Evolutionary conservation across 345 rosid species (phyloP), one percentile per base, ranked within the genome.

Genomic region (Xanthoceras sorbifolium): DNA sequence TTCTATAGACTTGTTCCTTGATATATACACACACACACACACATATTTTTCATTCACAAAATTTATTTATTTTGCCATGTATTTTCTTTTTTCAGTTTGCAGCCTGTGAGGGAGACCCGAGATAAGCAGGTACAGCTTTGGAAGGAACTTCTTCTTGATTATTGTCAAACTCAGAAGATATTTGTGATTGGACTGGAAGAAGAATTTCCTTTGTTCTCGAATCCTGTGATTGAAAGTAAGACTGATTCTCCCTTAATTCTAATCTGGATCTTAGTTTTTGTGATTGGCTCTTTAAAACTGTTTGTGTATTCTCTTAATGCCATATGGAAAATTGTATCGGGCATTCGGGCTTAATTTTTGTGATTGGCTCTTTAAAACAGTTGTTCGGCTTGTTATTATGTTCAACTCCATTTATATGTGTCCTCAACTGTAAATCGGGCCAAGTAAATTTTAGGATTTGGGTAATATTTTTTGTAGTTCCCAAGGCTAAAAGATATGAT

Each of bases 71-170:
- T 61, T 46, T 1, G 46, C 11, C 55, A 31, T 50, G 12, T 23
- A 44, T 52, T 55, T 57, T 2, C 6, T 22, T 68, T 14, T 72
- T 62, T 29, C 78, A 96, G 99, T 73, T 86, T 96, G 91, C 99
- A 96, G 87, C 94, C 97, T 10, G 97, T 96, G 67, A 92, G 93
- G 79, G 98, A 96, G 74, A 93, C 98, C 11, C 89, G 98, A 64
- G 99, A 96, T 85, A 96, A 96, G 85, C 99, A 96, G 77, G 79
- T 90, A 71, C 94, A 91, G 77, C 91, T 96, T 0, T 92, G 98
- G 99, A 96, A 92, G 88, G 97, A 93, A 64, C 88, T 96, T 68
- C 87, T 96, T 67, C 83, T 93, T 80, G 98, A 96, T 77, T 96
- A 87, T 80, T 92, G 97, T 72, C 88, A 84, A 84, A 79, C 88